These are phyloP conservation scores for Aspergillus piperis DNA, from an alignment of 2,329 filamentous ascomycete species.

Conservation along the genomic window DNA sequence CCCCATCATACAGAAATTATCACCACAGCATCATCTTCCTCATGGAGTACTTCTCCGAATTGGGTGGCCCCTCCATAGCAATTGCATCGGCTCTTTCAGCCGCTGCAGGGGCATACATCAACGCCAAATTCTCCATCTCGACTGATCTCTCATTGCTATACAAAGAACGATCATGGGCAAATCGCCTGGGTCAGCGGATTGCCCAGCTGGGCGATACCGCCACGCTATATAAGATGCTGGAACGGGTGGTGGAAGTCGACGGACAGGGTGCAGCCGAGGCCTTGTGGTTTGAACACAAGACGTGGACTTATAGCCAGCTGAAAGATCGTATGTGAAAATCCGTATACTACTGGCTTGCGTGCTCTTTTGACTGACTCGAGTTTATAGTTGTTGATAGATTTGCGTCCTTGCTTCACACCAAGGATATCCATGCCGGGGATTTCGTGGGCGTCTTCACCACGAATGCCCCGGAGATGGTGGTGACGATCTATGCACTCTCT, in stretches of 20 bases:
- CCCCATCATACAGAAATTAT: neutral
- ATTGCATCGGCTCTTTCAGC: slow-evolving; percentile 38
- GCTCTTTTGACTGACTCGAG: slow-evolving; percentile 9
- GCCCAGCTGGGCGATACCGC: slow-evolving; percentile 41
- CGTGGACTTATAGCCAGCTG: slow-evolving; percentile 50
- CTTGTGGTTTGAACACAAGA: slow-evolving; percentile 53
- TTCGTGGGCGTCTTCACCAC: slow-evolving; percentile 51
- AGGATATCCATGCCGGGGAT: slow-evolving; percentile 42
- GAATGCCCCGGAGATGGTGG: slow-evolving; percentile 54
- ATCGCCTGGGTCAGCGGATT: slow-evolving; percentile 40
- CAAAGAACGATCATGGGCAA: slow-evolving; percentile 35
- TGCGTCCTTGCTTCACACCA: slow-evolving; percentile 43
- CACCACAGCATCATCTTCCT: neutral
- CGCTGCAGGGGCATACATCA: slow-evolving; percentile 44
- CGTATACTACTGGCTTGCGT: too few relatives aligned
- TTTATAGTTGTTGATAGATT: slow-evolving; percentile 46
- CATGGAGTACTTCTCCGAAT: slow-evolving; percentile 35
- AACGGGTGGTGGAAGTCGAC: slow-evolving; percentile 43
- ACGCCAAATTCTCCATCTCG: slow-evolving; percentile 46
- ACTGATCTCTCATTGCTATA: slow-evolving; percentile 42
- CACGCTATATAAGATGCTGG: slow-evolving; percentile 47
- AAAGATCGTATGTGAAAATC: slow-evolving; percentile 41
- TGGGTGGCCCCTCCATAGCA: slow-evolving; percentile 31
- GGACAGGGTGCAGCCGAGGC: slow-evolving; percentile 42
- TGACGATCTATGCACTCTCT: slow-evolving; percentile 47